phyloP scores from a whole-genome alignment of 2,329 filamentous ascomycete genomes.

The Trichophyton simii region DNA sequence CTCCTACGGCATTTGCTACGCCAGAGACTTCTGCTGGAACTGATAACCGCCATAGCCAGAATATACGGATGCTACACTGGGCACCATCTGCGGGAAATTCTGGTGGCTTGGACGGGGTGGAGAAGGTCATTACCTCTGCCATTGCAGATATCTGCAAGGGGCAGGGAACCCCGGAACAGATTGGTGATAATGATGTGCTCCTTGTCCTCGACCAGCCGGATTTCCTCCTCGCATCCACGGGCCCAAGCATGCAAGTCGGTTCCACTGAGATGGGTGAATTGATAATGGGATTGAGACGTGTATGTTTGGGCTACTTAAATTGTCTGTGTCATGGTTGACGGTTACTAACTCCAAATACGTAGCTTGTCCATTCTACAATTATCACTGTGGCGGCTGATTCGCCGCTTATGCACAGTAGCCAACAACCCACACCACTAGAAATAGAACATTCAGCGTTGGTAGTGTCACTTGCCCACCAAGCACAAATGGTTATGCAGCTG shows the following conservation, averaged over 20 bases:
- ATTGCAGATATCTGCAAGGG: conserved; percentile 11
- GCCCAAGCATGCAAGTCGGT: conserved; percentile 32
- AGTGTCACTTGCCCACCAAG: conserved; percentile 60
- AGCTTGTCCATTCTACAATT: conserved; percentile 54
- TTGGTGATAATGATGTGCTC: conserved; percentile 31
- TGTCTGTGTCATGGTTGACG: not conserved
- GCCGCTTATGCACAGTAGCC: conserved; percentile 48
- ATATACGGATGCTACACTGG: not conserved
- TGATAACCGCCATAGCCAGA: not conserved
- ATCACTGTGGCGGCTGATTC: conserved; percentile 60
- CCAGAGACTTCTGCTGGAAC: not conserved
- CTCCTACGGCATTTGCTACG: not conserved
- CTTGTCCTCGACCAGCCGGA: conserved; percentile 56
- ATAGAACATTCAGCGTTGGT: conserved; percentile 58
- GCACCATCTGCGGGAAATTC: not conserved
- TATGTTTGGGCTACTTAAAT: conserved; percentile 29
- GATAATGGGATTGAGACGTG: conserved; percentile 51
- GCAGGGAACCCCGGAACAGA: conserved; percentile 7
- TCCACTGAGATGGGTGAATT: conserved; percentile 41
- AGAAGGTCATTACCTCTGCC: conserved; percentile 24
- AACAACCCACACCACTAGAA: conserved; percentile 52
- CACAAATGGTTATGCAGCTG: conserved; percentile 57
- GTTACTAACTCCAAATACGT: not conserved
- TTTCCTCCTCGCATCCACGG: conserved; percentile 48
- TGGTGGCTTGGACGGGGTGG: conserved; percentile 20